Percentiles rank a stretch among this genome's conserved stretches.
These are phyloP conservation scores for Trichoderma semiorbis DNA, from an alignment of 2,329 filamentous ascomycete species.

Conservation along the genomic window DNA sequence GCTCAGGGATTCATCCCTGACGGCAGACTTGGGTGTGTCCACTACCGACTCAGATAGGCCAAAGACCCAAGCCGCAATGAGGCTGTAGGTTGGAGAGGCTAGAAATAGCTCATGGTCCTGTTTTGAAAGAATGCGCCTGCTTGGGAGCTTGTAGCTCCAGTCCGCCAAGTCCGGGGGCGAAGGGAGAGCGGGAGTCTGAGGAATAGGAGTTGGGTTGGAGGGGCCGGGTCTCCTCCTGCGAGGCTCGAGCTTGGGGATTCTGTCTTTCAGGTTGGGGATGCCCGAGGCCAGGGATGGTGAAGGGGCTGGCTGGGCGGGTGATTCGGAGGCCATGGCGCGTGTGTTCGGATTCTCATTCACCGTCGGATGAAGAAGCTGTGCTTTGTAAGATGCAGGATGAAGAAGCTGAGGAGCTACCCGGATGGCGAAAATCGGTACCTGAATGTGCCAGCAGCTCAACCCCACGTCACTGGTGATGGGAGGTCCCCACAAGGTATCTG, in stretches of 20 bases:
- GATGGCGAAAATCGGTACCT: conserved; percentile 10
- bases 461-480: conserved; percentile 4
- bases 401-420: neutral
- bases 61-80: conserved; percentile 84
- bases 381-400: neutral
- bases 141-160: conserved; percentile 63
- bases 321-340: conserved; percentile 27
- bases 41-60: conserved; percentile 77
- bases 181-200: conserved; percentile 71
- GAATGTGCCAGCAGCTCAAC: conserved; percentile 7
- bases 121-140: conserved; percentile 74
- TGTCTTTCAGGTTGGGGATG: conserved; percentile 43
- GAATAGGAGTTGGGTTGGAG: conserved; percentile 60
- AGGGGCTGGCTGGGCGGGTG: conserved; percentile 18
- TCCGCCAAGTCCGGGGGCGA: conserved; percentile 59
- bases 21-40: conserved; percentile 63
- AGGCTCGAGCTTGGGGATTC: conserved; percentile 65
- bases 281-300: conserved; percentile 20
- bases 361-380: neutral
- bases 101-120: conserved; percentile 81
- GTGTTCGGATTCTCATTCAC: neutral
- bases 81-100: conserved; percentile 67
- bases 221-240: conserved; percentile 52
- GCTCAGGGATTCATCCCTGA: conserved; percentile 55
- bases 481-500: neutral